phyloP scores from a whole-genome alignment of 129 eudicot species.

The Dittrichia graveolens region DNA sequence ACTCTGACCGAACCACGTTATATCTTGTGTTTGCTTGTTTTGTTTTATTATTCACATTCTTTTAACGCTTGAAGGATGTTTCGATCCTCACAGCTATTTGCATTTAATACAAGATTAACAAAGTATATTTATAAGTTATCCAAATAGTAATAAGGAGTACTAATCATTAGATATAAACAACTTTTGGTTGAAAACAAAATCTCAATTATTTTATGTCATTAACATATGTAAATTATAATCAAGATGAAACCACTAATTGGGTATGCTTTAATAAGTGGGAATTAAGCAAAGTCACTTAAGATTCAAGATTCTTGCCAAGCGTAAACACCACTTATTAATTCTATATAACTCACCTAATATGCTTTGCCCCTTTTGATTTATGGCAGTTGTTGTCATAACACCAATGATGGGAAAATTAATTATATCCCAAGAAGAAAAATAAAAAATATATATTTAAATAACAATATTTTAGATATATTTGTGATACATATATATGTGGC shows the following conservation, averaged over 20 bases:
- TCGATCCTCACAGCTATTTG: too few species aligned
- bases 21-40: too few species aligned
- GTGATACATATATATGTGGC: too few species aligned
- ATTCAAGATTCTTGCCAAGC: slow-evolving; percentile 39
- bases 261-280: slow-evolving; percentile 34
- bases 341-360: slow-evolving; percentile 26
- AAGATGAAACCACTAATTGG: slow-evolving; percentile 17
- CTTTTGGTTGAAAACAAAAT: neutral
- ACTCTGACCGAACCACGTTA: too few species aligned
- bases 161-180: neutral
- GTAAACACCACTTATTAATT: slow-evolving; percentile 32
- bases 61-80: too few species aligned
- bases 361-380: slow-evolving; percentile 15
- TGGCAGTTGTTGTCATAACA: neutral
- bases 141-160: neutral
- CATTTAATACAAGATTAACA: too few species aligned
- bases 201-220: slow-evolving; percentile 11
- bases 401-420: too few species aligned
- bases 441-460: too few species aligned
- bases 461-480: too few species aligned
- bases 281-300: slow-evolving; percentile 31
- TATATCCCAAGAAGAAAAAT: too few species aligned
- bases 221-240: slow-evolving; percentile 18
- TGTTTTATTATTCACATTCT: too few species aligned
- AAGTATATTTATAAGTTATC: neutral